Base-by-base conservation (phyloP, 441 rosid species). In the Aquilaria agallochum region DNA sequence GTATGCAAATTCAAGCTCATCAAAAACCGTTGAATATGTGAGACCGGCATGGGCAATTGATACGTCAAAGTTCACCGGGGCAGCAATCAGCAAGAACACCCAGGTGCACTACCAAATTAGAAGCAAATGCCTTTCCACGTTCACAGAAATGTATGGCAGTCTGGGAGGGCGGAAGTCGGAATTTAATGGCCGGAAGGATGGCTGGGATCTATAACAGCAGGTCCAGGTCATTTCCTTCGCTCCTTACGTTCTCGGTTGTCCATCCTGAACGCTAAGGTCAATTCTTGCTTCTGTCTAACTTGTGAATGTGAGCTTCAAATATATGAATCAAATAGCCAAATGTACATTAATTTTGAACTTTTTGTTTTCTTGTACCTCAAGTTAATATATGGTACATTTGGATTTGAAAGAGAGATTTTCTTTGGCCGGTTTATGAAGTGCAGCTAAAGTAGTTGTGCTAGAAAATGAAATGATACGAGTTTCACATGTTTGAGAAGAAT, bases 81-180 rank as follows among this genome's bases (percentile, higher is more conserved):
- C 78, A 11, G 99, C 99, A 4, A 92, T 95, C 8, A 95, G 99
- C 76, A 63, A 78, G 52, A 74, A 95, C 76, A 95, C 99, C 2
- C 75, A 86, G n/a, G 77, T 48, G 31, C 99, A 95, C 74, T 95
- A 92, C 82, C 66, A 56, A 56, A 68, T 65, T 65, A 83, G 99
- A 78, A 95, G 96, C 9, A 44, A 74, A 30, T 95, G 99, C 77
- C 85, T 95, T 0, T 55, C 48, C 69, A 81, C 66, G 71, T 95
- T 95, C 56, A 66, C 91, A 0, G 72, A 79, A 7, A 78, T 95
- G 82, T 95, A 86, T 47, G 99, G 98, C 51, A 75, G 89, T 57
- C 70, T 89, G 68, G 58, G 71, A 1, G 72, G 67, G 50, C 76
- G 83, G 56, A 88, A 78, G 65, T 83, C 80, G 76, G 81, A 82